Conservation (phyloP, 306 rosid genomes). For the Dalbergia cochinchinensis region DNA sequence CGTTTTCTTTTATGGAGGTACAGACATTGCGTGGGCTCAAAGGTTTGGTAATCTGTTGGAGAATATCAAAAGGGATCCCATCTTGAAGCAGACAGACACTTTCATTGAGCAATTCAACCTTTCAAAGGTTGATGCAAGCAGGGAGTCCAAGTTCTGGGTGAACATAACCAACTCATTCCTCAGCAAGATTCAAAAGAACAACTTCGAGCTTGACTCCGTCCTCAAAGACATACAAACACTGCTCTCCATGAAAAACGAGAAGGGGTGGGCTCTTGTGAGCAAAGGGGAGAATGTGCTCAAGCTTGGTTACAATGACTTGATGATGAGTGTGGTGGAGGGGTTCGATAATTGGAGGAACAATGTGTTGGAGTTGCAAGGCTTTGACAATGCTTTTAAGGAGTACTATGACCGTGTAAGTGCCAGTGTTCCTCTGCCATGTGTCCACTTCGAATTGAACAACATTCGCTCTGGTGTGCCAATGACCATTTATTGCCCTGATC, state of each 20-base stretch:
- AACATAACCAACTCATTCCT: not conserved
- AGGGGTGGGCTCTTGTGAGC: not conserved
- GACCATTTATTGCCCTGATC: not conserved
- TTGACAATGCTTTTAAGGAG: not conserved
- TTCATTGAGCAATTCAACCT: constrained; percentile 40
- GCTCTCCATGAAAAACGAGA: not conserved
- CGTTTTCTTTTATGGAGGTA: constrained; percentile 56
- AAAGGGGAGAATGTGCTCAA: not conserved
- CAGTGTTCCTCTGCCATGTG: not conserved
- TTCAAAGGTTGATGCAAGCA: constrained; percentile 33
- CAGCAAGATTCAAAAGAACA: not conserved
- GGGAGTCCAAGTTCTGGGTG: not conserved
- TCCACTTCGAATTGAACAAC: not conserved
- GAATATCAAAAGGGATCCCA: constrained; percentile 36
- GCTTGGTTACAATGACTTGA: constrained; percentile 28
- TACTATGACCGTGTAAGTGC: not conserved
- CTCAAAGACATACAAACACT: not conserved
- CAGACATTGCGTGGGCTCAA: not conserved
- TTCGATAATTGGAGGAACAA: constrained; percentile 53
- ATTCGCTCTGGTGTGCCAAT: constrained; percentile 13
- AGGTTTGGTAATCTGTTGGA: not conserved
- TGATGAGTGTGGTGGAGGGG: constrained; percentile 44
- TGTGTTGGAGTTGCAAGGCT: not conserved
- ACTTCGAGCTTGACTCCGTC: not conserved
- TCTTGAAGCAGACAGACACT: constrained; percentile 38